Percentiles rank a stretch among this genome's conserved stretches.
Conservation (phyloP, 768 basidiomycete species). For the Collybia mongolica region DNA sequence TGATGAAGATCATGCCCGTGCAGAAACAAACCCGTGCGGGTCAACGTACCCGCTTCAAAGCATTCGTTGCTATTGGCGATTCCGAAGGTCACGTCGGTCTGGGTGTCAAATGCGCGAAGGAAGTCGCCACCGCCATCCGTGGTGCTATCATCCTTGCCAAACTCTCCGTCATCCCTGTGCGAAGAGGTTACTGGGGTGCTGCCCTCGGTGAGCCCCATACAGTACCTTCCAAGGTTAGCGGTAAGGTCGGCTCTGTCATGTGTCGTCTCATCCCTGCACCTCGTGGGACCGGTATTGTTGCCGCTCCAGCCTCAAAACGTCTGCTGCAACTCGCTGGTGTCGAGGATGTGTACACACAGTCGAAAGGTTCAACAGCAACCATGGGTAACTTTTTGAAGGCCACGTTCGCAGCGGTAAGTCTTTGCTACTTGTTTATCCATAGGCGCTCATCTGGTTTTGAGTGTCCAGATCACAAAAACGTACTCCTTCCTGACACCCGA, state of each 20-base stretch:
- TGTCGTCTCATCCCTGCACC: constrained; percentile 98
- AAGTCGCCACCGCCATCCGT: constrained; percentile 99
- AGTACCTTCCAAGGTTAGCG: constrained; percentile 96
- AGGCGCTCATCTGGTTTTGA: not conserved
- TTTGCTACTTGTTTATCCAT: not conserved
- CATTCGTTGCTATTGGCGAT: constrained; percentile 99
- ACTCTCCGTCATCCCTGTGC: constrained; percentile 95
- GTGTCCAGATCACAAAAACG: constrained; percentile 86
- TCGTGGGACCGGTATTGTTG: constrained; percentile 98
- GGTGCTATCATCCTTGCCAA: constrained; percentile 99
- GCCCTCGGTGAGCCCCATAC: constrained; percentile 99
- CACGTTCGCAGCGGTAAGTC: constrained; percentile 84
- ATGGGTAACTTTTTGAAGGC: constrained; percentile 99
- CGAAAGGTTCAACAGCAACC: constrained; percentile 97
- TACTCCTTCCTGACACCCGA: constrained; percentile 98
- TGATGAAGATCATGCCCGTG: constrained; percentile 99
- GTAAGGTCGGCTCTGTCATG: constrained; percentile 99
- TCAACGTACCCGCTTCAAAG: constrained; percentile 99
- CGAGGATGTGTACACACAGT: constrained; percentile 96
- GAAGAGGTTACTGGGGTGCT: constrained; percentile 99
- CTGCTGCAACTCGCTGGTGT: constrained; percentile 97
- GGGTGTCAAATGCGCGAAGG: constrained; percentile 99
- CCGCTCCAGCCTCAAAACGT: constrained; percentile 96
- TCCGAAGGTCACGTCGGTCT: constrained; percentile 98
- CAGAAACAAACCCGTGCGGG: constrained; percentile 99